phyloP scores from a whole-genome alignment of 1,284 basidiomycete genomes.

The Malassezia furfur region DNA sequence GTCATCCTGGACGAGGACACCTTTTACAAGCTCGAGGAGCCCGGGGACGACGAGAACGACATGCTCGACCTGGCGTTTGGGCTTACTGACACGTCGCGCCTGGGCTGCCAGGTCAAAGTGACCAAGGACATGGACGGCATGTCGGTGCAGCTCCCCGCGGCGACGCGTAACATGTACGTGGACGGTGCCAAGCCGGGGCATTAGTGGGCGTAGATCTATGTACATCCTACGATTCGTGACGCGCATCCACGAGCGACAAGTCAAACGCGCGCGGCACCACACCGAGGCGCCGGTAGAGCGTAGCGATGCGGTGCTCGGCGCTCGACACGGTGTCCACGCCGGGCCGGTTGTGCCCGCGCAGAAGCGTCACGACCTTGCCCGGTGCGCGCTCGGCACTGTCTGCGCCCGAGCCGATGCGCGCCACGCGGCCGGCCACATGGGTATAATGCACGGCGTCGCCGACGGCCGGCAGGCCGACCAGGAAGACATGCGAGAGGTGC shows the following conservation, averaged over 20 bases:
- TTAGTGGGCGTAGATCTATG: not conserved
- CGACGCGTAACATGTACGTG: slow-evolving; percentile 95
- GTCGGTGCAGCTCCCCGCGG: slow-evolving; percentile 72
- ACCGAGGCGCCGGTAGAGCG: slow-evolving; percentile 28
- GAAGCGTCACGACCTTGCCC: slow-evolving; percentile 36
- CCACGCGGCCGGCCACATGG: slow-evolving; percentile 41
- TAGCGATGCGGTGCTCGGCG: slow-evolving; percentile 34
- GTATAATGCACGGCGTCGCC: slow-evolving; percentile 39
- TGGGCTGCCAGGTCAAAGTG: slow-evolving; percentile 71
- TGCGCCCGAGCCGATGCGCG: slow-evolving; percentile 26
- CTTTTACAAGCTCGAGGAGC: slow-evolving; percentile 78
- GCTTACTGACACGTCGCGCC: slow-evolving; percentile 72
- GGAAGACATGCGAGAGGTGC: slow-evolving; percentile 37
- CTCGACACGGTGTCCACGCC: slow-evolving; percentile 13
- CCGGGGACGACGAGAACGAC: slow-evolving; percentile 80
- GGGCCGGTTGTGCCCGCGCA: slow-evolving; percentile 18
- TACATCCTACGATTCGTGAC: not conserved
- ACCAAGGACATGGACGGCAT: slow-evolving; percentile 76
- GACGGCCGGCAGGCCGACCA: slow-evolving; percentile 35
- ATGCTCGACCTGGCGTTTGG: slow-evolving; percentile 98
- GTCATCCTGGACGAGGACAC: slow-evolving; percentile 73
- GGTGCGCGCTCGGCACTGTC: slow-evolving; percentile 7
- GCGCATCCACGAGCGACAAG: slow-evolving; percentile 17
- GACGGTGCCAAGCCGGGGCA: slow-evolving; percentile 54
- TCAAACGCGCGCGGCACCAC: slow-evolving; percentile 26